A percentile compares a stretch with the other conserved stretches of the same genome.
phyloP scores from a whole-genome alignment of 345 rosid genomes.

The Gossypium australe region DNA sequence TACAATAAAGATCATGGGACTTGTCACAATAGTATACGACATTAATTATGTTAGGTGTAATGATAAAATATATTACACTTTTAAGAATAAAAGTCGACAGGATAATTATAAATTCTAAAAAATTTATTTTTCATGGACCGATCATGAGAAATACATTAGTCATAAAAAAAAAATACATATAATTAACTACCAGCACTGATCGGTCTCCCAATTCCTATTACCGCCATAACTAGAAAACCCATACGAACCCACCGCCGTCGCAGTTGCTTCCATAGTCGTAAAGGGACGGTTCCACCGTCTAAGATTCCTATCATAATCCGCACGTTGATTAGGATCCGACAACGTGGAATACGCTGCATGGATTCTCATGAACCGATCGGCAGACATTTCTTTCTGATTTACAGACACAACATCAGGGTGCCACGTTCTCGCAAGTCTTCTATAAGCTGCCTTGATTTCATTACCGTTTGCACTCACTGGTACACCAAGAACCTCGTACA shows the following conservation, averaged over 20 bases:
- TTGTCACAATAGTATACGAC: too few species aligned
- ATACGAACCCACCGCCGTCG: constrained; percentile 17
- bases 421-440: constrained; percentile 42
- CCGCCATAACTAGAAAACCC: constrained; percentile 21
- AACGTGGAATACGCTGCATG: constrained; percentile 51
- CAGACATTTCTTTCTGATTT: constrained; percentile 35
- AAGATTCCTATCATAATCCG: constrained; percentile 40
- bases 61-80: neutral
- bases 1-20: too few species aligned
- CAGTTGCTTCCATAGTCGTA: constrained; percentile 19
- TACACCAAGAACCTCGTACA: constrained; percentile 54
- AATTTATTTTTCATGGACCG: accelerated
- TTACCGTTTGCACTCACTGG: constrained; percentile 28
- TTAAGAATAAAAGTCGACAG: neutral
- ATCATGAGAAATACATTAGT: too few species aligned
- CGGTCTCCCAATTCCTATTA: constrained; percentile 55
- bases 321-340: constrained; percentile 49
- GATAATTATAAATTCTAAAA: too few species aligned
- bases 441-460: constrained; percentile 54
- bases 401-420: constrained; percentile 55
- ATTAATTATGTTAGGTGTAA: too few species aligned
- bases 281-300: constrained; percentile 3
- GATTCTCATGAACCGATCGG: constrained; percentile 40
- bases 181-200: constrained; percentile 57
- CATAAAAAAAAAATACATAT: too few species aligned